Base-by-base conservation (phyloP, 768 basidiomycete genomes). In the Pisolithus orientalis region DNA sequence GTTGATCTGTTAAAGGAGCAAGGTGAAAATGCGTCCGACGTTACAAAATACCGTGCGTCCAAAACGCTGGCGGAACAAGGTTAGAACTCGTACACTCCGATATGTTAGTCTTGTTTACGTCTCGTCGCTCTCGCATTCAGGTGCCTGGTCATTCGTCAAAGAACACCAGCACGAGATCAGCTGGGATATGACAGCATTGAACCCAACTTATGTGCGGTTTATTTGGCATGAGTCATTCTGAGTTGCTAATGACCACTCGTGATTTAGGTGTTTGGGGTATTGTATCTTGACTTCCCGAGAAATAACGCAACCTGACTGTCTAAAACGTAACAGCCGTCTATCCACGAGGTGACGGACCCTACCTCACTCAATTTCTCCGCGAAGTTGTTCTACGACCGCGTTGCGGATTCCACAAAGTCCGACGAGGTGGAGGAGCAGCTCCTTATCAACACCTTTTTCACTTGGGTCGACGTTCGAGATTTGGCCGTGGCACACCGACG, bases 11-110 rank as follows among this genome's bases (percentile, higher is more conserved):
- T 79, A 10, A 60, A 68, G 42, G 69, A 71, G 17, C 32, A 10
- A n/a, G 46, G 46, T 3, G 34, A 47, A 9, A 38, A 10, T 2
- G 78, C 79, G 0, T 51, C 62, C 0, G 42, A 37, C 25, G 37
- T 49, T 27, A 28, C 17, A 11, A 80, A 77, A 57, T 89, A 90
- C 62, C 60, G 72, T n/a, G 80, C 83, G 2, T 80, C 79, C 21
- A 89, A 90, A 70, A 75, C 72, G 2, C 69, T 87, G 4, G 83
- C 85, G 0, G 88, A 90, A 66, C 73, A 71, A 67, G 75, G 81
- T 78, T 8, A 53, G 54, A 5, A 28, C 0, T 55, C 25, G 21
- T n/a, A 43, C 34, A 10, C 16, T 14, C 3, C 38, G 32, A 42
- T 16, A 0, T 9, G 2, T 24, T 10, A 25, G 17, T 32, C 9